Base-by-base conservation (phyloP, 106 monocot genomes). In the Platanthera guangdongensis region DNA sequence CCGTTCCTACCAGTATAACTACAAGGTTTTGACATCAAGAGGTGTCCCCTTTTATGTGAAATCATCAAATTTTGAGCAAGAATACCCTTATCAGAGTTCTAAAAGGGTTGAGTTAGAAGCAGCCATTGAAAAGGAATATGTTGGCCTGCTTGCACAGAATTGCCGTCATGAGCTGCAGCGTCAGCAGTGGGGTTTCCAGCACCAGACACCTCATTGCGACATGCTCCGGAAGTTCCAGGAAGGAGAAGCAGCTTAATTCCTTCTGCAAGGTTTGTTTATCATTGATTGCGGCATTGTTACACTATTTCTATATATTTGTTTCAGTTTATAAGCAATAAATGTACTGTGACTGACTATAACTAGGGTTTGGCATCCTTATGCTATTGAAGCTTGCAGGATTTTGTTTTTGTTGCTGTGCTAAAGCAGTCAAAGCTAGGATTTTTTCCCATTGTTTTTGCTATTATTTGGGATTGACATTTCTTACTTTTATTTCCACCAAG, bases 31-130 rank as follows among this genome's bases (percentile, higher is more conserved):
- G 79, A 99, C 97, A 3, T 50, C 82, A 8, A 83, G 81, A 39
- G 94, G 86, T 28, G 94, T 88, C 10, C 39, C 89, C 3, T 99
- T 86, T 82, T 99, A 69, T 81, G 97, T 99, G 8, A 94, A 90
- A 85, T 79, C 82, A 1, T 64, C 57, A 13, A 89, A 87, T 50
- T 99, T 94, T 87, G 90, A 94, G 52, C 76, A 88, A 53, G 86
- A 99, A 2, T 99, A 94, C 50, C 94, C 97, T 57, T 76, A 69
- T 21, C 68, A 82, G 16, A 99, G 94, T 78, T 68, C 79, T 6
- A 81, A 90, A 25, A 80, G 94, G 6, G n/a, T 74, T 52, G 75
- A 68, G 8, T 74, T 99, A 52, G 97, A 99, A 82, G 75, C 78
- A 13, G 76, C 82, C 9, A 76, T 99, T 67, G 94, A 99, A 78